Evolutionary conservation across 331 rosid species (phyloP), one percentile per base, ranked within the genome.

Genomic region (Malus hybrid): DNA sequence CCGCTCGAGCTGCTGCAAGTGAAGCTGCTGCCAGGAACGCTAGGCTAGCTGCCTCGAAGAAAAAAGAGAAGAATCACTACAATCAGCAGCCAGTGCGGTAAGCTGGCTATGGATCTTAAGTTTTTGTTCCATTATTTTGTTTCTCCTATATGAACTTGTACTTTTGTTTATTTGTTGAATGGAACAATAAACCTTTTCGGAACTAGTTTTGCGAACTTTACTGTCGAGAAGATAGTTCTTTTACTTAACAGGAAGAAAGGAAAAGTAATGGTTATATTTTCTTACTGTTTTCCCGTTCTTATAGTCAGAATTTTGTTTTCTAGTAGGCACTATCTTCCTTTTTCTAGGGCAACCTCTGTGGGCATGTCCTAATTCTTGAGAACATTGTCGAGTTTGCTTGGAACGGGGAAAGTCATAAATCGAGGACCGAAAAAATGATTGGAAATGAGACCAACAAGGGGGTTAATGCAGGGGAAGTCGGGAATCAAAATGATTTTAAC

Each of bases 51-150:
- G 89, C 96, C 0, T 84, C 91, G 13, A 90, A 90, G 91, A 90
- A 88, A 54, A 90, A 90, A 32, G 91, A 86, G 88, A 90, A 90
- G 90, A 84, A 72, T 4, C 93, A 88, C 85, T 88, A 86, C 80
- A 90, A 88, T 71, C 96, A 88, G 86, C 96, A 86, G 82, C 93
- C 93, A 7, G 88, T 88, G 77, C 88, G 96, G 90, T 88, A 86
- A 88, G 83, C 70, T 10, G 67, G 78, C 66, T 24, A 74, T 24
- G 33, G 56, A 39, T 20, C 14, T 20, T 20, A 48, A 65, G 50
- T 11, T 44, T 79, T 83, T 80, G 78, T 76, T 46, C 77, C 61
- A 18, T 79, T 39, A 15, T 19, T 76, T 48, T 32, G 67, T 34
- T 66, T 76, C 65, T 76, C 16, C 52, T 36, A 83, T 71, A 83